Evolutionary conservation across 2,329 filamentous ascomycete genomes (phyloP).

Genomic region (Fusarium sp.): DNA sequence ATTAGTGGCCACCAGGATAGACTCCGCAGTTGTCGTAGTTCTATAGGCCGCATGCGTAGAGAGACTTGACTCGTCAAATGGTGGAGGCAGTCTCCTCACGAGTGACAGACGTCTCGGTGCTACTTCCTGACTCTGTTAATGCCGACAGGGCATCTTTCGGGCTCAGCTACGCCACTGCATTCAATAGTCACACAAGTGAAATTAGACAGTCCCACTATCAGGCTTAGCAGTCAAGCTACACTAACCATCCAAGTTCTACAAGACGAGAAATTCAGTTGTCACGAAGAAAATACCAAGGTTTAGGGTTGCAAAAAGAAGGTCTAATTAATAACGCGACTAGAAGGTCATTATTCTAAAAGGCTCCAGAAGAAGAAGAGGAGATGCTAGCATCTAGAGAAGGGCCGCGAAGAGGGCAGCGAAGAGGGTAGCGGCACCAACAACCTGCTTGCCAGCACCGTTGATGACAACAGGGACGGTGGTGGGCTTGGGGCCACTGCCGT

Average conservation of each 20-base stretch:
- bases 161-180: not conserved
- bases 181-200: not conserved
- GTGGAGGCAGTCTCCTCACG: not conserved
- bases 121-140: too few species aligned
- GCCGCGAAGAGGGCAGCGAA: constrained; percentile 35
- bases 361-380: not conserved
- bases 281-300: too few species aligned
- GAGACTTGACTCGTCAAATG: too few species aligned
- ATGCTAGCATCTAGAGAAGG: constrained; percentile 23
- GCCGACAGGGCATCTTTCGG: rapidly evolving
- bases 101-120: not conserved
- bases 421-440: constrained; percentile 27
- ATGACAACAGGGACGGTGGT: constrained; percentile 18
- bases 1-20: too few species aligned
- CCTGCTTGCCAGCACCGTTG: constrained; percentile 34
- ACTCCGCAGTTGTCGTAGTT: too few species aligned
- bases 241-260: too few species aligned
- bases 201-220: not conserved
- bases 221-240: rapidly evolving
- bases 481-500: not conserved
- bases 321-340: not conserved
- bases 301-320: not conserved
- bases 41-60: too few species aligned
- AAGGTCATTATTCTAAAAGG: not conserved
- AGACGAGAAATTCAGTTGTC: rapidly evolving